A percentile compares a stretch with the other conserved stretches of the same genome.
Evolutionary conservation across 805 yeast genomes (phyloP).

Genomic region (Candida silvicultrix): DNA sequence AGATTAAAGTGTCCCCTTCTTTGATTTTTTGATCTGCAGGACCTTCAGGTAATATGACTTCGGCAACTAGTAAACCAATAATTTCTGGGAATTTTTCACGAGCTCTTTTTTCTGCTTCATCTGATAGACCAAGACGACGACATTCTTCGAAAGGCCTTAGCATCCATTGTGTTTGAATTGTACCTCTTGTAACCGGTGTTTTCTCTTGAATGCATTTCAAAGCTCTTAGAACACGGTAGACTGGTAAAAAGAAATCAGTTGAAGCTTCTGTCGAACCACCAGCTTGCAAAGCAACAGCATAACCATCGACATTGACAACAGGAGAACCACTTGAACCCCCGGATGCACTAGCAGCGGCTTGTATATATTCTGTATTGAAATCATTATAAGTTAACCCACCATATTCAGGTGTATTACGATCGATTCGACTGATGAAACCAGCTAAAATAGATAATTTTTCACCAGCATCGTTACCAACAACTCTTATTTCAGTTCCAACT

Average conservation of each 20-base stretch:
- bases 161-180: constrained; percentile 86
- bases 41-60: constrained; percentile 75
- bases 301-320: constrained; percentile 83
- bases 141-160: constrained; percentile 88
- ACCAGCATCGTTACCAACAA: constrained; percentile 95
- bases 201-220: constrained; percentile 60
- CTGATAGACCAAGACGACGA: constrained; percentile 74
- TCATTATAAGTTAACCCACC: constrained; percentile 86
- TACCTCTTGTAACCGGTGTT: constrained; percentile 73
- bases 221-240: constrained; percentile 78
- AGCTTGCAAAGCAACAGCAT: constrained; percentile 88
- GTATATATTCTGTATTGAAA: constrained; percentile 90
- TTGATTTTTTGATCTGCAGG: constrained; percentile 68
- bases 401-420: constrained; percentile 92
- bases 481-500: constrained; percentile 92
- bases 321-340: constrained; percentile 97
- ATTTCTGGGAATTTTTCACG: constrained; percentile 64
- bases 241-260: constrained; percentile 87
- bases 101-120: constrained; percentile 64
- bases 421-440: constrained; percentile 73
- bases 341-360: constrained; percentile 93
- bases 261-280: constrained; percentile 92
- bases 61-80: constrained; percentile 80
- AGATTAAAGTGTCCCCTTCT: constrained; percentile 82
- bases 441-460: constrained; percentile 85